A percentile compares a stretch with the other conserved stretches of the same genome.
These are phyloP conservation scores for Cystobasidium tubakii DNA, from an alignment of 768 basidiomycete genomes.

Conservation along the genomic window DNA sequence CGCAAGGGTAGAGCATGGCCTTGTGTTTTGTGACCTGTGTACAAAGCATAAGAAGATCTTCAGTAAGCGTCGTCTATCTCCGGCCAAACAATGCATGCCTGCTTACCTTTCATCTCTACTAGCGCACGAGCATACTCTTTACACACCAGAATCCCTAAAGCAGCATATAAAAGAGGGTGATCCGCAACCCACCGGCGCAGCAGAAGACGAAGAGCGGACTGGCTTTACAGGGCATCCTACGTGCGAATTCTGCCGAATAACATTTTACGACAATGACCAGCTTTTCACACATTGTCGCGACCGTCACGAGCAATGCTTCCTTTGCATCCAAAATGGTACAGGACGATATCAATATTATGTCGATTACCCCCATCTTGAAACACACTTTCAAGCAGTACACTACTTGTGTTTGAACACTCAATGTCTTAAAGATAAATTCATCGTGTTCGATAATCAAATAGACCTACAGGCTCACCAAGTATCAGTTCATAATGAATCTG, in stretches of 20 bases:
- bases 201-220: constrained; percentile 28
- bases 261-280: constrained; percentile 87
- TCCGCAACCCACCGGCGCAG: constrained; percentile 57
- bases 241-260: constrained; percentile 85
- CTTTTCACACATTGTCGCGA: constrained; percentile 90
- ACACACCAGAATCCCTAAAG: constrained; percentile 55
- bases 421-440: constrained; percentile 83
- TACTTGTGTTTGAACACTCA: constrained; percentile 65
- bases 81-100: background rate
- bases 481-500: constrained; percentile 64
- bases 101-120: background rate
- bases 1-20: constrained; percentile 65
- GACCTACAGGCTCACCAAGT: constrained; percentile 91
- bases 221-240: constrained; percentile 47
- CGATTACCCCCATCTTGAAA: constrained; percentile 74
- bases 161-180: constrained; percentile 54
- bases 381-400: constrained; percentile 69
- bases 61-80: constrained; percentile 41
- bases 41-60: constrained; percentile 87
- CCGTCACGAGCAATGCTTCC: constrained; percentile 88
- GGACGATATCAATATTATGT: constrained; percentile 75
- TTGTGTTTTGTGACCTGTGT: constrained; percentile 81
- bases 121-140: constrained; percentile 83
- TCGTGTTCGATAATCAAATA: constrained; percentile 79
- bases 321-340: constrained; percentile 67